Evolutionary conservation across 208 protist genomes (phyloP).

Genomic region (Leishmania gerbilli): DNA sequence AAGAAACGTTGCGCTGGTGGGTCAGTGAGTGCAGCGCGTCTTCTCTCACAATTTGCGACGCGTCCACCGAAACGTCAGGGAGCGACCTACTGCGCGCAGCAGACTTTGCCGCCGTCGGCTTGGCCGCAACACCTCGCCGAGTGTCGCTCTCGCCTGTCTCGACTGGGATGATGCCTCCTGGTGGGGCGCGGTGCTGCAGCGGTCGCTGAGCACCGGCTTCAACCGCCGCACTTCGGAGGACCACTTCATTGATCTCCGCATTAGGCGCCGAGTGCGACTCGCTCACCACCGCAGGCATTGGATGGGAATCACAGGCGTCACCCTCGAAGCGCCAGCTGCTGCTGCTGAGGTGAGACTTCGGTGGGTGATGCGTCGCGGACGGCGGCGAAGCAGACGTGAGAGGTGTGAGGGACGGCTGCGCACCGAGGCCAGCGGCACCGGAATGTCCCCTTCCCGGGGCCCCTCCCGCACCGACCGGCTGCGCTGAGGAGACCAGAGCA

Average conservation of each 20-base stretch:
- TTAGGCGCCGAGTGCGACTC: background rate
- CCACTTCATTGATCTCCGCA: background rate
- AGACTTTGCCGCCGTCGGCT: background rate
- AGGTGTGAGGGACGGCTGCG: background rate
- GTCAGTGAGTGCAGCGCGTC: background rate
- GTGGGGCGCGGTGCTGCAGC: slow-evolving; percentile 3
- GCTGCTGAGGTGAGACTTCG: slow-evolving; percentile 13
- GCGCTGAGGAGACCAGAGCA: background rate
- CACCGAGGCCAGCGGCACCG: background rate
- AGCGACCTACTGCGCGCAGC: background rate
- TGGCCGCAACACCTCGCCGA: background rate
- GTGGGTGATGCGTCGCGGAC: background rate
- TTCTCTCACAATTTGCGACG: background rate
- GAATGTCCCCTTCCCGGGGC: background rate
- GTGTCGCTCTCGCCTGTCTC: background rate
- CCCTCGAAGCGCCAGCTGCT: slow-evolving; percentile 15
- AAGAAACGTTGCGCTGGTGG: background rate
- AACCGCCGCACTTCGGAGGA: background rate
- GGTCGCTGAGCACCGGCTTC: background rate
- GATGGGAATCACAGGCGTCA: slow-evolving; percentile 6
- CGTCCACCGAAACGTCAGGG: background rate
- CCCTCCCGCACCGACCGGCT: background rate
- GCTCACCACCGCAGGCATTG: slow-evolving; percentile 12
- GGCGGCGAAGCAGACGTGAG: background rate
- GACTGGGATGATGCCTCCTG: slow-evolving; percentile 11